Evolutionary conservation across 192 early-diverging fungal species (phyloP).

Genomic region (Coemansia asiatica): DNA sequence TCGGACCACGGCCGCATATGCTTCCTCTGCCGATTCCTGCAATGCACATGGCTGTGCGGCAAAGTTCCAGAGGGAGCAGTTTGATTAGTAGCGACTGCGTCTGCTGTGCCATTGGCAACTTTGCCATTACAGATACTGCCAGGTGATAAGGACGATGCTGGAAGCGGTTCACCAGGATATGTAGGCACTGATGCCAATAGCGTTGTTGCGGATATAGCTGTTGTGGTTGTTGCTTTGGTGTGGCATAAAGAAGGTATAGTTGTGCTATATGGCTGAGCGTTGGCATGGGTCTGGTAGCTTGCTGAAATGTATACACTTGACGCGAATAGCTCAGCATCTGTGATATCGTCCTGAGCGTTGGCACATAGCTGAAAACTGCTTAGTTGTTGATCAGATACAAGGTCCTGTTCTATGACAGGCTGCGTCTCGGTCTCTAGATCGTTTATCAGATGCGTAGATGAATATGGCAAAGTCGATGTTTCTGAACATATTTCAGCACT

Average conservation of each 20-base stretch:
- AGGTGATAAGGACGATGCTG: neutral
- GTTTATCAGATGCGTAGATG: neutral
- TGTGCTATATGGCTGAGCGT: neutral
- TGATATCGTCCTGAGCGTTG: conserved; percentile 20
- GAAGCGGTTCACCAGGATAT: neutral
- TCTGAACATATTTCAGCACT: neutral
- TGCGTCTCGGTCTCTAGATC: conserved; percentile 1
- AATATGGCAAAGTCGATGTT: neutral
- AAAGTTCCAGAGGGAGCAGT: neutral
- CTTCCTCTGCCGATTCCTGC: conserved; percentile 9
- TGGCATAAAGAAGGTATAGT: neutral
- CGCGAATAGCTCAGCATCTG: conserved; percentile 13
- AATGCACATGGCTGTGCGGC: neutral
- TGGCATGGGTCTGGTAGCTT: neutral
- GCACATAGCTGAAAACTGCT: neutral
- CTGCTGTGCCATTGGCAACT: neutral
- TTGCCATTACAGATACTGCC: neutral
- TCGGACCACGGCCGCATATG: conserved; percentile 33
- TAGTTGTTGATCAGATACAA: conserved; percentile 24
- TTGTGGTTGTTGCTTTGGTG: neutral
- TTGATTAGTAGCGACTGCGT: neutral
- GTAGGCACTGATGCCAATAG: neutral
- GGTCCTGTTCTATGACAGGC: conserved; percentile 28
- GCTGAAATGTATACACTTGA: neutral
- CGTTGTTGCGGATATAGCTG: neutral